These are phyloP conservation scores for Lyophyllum atratum DNA, from an alignment of 768 basidiomycete species.

Conservation along the genomic window DNA sequence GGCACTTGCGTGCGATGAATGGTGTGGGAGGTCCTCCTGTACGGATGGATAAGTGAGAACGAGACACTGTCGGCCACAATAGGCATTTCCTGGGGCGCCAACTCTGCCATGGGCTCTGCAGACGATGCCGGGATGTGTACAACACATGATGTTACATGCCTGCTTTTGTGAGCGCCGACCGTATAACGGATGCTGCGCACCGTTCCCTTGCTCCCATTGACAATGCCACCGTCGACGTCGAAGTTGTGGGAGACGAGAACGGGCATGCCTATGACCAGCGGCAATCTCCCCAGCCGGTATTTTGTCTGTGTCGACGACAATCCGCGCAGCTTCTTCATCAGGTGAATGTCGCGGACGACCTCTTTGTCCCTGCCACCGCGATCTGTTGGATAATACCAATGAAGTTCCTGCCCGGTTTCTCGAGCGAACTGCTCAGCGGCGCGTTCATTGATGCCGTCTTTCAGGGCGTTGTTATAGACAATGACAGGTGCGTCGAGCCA, in stretches of 20 bases:
- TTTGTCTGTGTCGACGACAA: constrained; percentile 22
- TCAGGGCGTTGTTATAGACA: constrained; percentile 1
- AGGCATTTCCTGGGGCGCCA: background rate
- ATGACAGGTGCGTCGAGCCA: constrained; percentile 3
- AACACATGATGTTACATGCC: constrained; percentile 24
- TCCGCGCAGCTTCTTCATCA: background rate
- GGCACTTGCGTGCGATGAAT: constrained; percentile 26
- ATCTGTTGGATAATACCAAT: constrained; percentile 17
- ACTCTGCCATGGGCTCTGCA: background rate
- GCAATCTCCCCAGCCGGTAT: constrained; percentile 31
- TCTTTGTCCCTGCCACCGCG: background rate
- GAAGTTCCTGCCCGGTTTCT: background rate
- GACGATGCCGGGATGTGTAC: constrained; percentile 16
- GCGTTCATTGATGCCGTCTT: constrained; percentile 11
- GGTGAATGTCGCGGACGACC: background rate
- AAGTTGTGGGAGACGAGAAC: constrained; percentile 39
- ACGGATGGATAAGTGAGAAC: constrained; percentile 25
- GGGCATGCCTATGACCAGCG: constrained; percentile 40
- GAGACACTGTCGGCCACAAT: constrained; percentile 24
- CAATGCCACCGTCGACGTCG: constrained; percentile 35
- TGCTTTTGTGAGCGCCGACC: constrained; percentile 11
- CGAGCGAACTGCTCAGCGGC: background rate
- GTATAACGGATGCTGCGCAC: constrained; percentile 27
- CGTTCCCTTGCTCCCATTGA: constrained; percentile 37
- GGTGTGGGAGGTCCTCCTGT: background rate